Base-by-base conservation (phyloP, 108 stramenopile genomes). In the Epithemia pelagica region DNA sequence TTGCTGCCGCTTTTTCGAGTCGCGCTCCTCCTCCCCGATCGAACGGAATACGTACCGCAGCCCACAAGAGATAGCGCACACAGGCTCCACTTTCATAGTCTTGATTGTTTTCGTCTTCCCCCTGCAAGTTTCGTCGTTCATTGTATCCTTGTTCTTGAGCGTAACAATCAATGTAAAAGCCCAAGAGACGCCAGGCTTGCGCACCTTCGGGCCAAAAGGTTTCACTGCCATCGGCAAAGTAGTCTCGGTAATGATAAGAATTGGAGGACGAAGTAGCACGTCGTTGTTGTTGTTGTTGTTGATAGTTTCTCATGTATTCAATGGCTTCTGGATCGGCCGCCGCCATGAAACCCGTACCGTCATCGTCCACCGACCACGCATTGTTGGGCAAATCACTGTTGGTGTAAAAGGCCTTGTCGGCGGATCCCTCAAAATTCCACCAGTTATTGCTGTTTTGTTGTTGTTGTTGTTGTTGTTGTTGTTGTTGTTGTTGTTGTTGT, bases 121-220 rank as follows among this genome's bases (percentile, higher is more conserved):
- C 15, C 65, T 65, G 20, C 66, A 73, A 57, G 51, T 72, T 30
- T 63, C 55, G 28, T 54, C 61, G 52, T 57, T 52, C 0, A 70
- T 58, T 0, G 55, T 54, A 51, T 74, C 70, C 23, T 54, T 26
- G 37, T 59, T 62, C 54, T 10, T 59, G 65, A 30, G 55, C 56
- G 57, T 74, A 66, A 61, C 88, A 89, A 53, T 82, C 82, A 15
- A 89, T 76, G 61, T 72, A 78, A 66, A 81, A 83, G 0, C 88
- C 88, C 52, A 89, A 59, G 28, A 74, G 68, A 15, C 84, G 71
- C 88, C 88, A 89, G 1, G 84, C 78, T 64, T 83, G 84, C 24
- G 69, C 53, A 32, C 85, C 82, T 5, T 67, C 82, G 57, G 79
- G 70, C 64, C 85, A 89, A 23, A 85, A 70, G 20, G 22, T 61